Evolutionary conservation across 1,284 basidiomycete species (phyloP), one percentile per base, ranked within the genome.

Genomic region (Apiotrichum siamense): DNA sequence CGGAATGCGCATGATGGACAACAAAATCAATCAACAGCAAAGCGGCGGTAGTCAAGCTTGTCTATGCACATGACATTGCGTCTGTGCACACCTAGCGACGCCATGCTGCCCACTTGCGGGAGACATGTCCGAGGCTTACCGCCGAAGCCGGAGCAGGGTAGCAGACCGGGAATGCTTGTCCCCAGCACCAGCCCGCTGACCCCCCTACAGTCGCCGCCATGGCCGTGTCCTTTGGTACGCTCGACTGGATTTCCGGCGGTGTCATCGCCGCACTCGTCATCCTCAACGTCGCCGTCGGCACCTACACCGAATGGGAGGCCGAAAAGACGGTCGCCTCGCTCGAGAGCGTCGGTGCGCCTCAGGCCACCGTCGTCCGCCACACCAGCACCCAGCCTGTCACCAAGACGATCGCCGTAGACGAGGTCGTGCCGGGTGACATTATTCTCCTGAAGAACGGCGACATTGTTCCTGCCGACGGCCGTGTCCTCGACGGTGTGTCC

Each of bases 351-450:
- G 73, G 74, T 52, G 67, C 84, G n/a, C 83, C 83, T 0, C 80
- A 80, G 25, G 84, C 83, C 1, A 74, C 76, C 23, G 83, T 85
- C 23, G 72, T 84, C 44, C 78, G 83, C 35, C 45, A 60, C 41
- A 52, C 54, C 20, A 44, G 55, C 3, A 54, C 54, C 7, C 55
- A 55, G 15, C 44, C 50, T 1, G 44, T 54, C 24, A 74, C 78
- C 47, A 69, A 75, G 36, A 75, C 77, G 7, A 77, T 85, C 42
- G 75, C 80, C 3, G 79, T 82, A 9, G 77, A 78, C 52, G 75
- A 83, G 31, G 79, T 85, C 37, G 83, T 84, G 2, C 81, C 81
- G 4, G 82, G 82, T 31, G 83, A 85, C 60, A 73, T 83, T 57
- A 76, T 84, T 29, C 66, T 78, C 41, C 72, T 83, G 49, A 78